These are phyloP conservation scores for Paecilomyces sp. DNA, from an alignment of 2,329 filamentous ascomycete genomes.

Conservation along the genomic window DNA sequence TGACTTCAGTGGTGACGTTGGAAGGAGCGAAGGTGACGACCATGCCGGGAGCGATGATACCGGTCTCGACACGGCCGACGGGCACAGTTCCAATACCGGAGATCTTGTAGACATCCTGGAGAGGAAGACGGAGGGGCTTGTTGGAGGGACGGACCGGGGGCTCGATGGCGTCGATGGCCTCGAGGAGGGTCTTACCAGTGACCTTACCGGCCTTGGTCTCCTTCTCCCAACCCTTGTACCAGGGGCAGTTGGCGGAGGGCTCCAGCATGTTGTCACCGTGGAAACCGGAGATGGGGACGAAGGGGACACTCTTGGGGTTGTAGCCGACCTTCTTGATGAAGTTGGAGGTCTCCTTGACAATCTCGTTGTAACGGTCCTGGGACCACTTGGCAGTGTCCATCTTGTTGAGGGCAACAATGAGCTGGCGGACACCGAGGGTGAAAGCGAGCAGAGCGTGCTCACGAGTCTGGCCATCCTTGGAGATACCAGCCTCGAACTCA, in stretches of 20 bases:
- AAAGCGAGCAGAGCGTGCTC: slow-evolving; percentile 99
- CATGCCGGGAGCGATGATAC: slow-evolving; percentile 76
- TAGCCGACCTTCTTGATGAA: slow-evolving; percentile 99
- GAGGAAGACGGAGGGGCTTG: slow-evolving; percentile 99
- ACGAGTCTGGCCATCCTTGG: slow-evolving; percentile 99
- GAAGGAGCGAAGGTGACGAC: slow-evolving; percentile 96
- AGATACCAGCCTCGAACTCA: slow-evolving; percentile 99
- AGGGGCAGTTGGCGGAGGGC: slow-evolving; percentile 84
- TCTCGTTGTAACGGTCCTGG: slow-evolving; percentile 93
- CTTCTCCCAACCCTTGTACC: slow-evolving; percentile 99
- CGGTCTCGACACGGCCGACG: slow-evolving; percentile 99
- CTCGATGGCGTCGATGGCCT: slow-evolving; percentile 97
- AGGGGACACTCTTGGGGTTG: slow-evolving; percentile 98
- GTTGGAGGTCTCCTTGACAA: slow-evolving; percentile 99
- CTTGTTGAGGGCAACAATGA: slow-evolving; percentile 99
- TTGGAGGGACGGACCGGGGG: slow-evolving; percentile 86
- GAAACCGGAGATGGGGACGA: slow-evolving; percentile 99
- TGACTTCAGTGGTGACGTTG: slow-evolving; percentile 99
- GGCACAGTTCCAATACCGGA: slow-evolving; percentile 99
- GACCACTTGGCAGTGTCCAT: slow-evolving; percentile 99
- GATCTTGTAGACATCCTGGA: slow-evolving; percentile 99
- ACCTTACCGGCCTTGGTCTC: slow-evolving; percentile 84
- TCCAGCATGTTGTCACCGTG: slow-evolving; percentile 99
- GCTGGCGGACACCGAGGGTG: slow-evolving; percentile 99
- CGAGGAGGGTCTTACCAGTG: slow-evolving; percentile 94